These are phyloP conservation scores for Solanum chmielewskii DNA, from an alignment of 257 asterid species.

Conservation along the genomic window DNA sequence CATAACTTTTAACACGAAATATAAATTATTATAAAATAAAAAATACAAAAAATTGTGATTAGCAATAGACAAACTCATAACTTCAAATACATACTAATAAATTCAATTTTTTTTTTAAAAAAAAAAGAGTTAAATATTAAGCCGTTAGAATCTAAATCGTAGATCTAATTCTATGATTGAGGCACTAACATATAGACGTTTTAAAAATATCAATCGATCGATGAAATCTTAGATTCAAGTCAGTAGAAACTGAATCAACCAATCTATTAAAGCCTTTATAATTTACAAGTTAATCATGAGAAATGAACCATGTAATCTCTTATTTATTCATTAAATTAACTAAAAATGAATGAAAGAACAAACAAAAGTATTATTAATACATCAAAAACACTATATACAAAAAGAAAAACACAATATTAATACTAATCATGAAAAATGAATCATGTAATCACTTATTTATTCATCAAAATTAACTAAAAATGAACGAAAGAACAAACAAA, in stretches of 20 bases:
- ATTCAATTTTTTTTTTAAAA: no score
- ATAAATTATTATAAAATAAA: no score
- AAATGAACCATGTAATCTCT: neutral
- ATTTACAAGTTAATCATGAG: neutral
- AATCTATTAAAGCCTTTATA: neutral
- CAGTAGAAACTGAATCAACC: neutral
- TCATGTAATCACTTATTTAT: neutral
- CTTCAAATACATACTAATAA: neutral
- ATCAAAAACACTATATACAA: neutral
- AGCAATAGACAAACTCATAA: neutral
- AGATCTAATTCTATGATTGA: neutral
- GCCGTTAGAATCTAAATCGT: neutral
- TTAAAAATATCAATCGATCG: no score
- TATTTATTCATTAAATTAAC: neutral
- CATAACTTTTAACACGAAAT: accelerated
- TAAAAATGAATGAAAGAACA: neutral
- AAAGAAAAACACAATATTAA: neutral
- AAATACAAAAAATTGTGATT: no score
- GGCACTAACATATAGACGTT: no score
- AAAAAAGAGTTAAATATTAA: no score
- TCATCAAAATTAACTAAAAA: neutral
- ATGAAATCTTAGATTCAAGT: neutral
- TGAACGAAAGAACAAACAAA: neutral
- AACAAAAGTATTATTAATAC: neutral
- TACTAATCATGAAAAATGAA: neutral